Evolutionary conservation across 1,284 basidiomycete genomes (phyloP).

Genomic region (Fomes fomentarius): DNA sequence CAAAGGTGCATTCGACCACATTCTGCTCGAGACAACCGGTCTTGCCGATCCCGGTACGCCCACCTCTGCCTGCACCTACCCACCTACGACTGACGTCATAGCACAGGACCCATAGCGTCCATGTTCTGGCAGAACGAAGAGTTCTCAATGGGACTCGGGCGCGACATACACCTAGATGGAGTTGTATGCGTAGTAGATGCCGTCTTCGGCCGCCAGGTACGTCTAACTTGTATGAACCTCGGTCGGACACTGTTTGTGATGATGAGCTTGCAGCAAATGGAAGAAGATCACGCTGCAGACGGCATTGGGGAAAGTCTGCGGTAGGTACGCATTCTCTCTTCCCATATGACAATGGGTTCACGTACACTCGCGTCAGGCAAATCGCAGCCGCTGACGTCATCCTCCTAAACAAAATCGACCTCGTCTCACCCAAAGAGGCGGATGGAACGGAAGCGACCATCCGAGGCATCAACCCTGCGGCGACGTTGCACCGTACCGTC

Average conservation of each 20-base stretch:
- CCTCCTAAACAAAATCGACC: constrained; percentile 86
- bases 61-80: neutral
- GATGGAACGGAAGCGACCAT: constrained; percentile 60
- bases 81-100: neutral
- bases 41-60: constrained; percentile 85
- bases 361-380: constrained; percentile 59
- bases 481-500: constrained; percentile 72
- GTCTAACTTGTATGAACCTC: constrained; percentile 10
- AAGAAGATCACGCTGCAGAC: constrained; percentile 70
- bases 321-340: constrained; percentile 39
- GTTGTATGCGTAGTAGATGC: constrained; percentile 93
- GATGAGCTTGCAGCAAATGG: constrained; percentile 68
- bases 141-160: constrained; percentile 69
- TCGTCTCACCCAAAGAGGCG: constrained; percentile 52
- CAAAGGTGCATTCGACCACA: constrained; percentile 89
- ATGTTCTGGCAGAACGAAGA: constrained; percentile 96
- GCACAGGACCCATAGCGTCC: constrained; percentile 78
- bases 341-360: neutral
- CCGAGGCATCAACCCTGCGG: constrained; percentile 76
- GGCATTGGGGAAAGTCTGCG: constrained; percentile 78
- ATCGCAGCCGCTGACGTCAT: constrained; percentile 91
- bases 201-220: constrained; percentile 78
- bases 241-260: no score
- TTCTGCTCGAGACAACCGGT: constrained; percentile 91
- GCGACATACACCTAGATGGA: constrained; percentile 81